These are phyloP conservation scores for Aspergillus asperescens DNA, from an alignment of 495 filamentous ascomycete species.

Conservation along the genomic window DNA sequence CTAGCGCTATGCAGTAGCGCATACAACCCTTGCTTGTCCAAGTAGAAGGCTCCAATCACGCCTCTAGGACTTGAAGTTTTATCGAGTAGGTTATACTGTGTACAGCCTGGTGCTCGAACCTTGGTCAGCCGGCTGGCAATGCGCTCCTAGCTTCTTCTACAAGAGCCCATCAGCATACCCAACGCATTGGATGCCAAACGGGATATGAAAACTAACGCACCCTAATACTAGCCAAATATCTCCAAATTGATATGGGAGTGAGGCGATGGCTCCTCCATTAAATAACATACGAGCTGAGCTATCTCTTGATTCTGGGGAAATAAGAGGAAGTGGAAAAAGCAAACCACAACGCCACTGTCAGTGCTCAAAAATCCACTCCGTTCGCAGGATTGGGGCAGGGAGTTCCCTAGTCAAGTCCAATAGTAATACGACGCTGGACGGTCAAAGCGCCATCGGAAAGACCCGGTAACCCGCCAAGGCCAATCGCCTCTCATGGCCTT, in stretches of 20 bases:
- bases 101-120: too few species aligned
- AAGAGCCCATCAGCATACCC: background rate
- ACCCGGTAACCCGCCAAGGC: conserved; percentile 6
- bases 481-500: background rate
- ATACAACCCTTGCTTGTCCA: background rate
- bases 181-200: background rate
- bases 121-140: too few species aligned
- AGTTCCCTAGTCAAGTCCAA: conserved; percentile 6
- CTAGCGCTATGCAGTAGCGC: background rate
- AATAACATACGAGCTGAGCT: background rate
- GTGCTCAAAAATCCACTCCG: conserved; percentile 9
- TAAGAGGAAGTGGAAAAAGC: conserved; percentile 1
- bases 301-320: conserved; percentile 1
- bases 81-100: background rate
- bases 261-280: background rate
- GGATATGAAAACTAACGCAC: background rate
- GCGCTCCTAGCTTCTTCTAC: background rate
- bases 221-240: background rate
- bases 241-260: background rate
- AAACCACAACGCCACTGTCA: conserved; percentile 9
- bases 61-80: background rate
- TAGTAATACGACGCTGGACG: conserved; percentile 2
- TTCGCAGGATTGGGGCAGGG: conserved; percentile 10
- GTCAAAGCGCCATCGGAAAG: conserved; percentile 5
- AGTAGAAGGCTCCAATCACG: background rate